A percentile compares a stretch with the other conserved stretches of the same genome.
phyloP scores from a whole-genome alignment of 225 moss, liverwort and hornwort species.

The Anthoceros angustus region DNA sequence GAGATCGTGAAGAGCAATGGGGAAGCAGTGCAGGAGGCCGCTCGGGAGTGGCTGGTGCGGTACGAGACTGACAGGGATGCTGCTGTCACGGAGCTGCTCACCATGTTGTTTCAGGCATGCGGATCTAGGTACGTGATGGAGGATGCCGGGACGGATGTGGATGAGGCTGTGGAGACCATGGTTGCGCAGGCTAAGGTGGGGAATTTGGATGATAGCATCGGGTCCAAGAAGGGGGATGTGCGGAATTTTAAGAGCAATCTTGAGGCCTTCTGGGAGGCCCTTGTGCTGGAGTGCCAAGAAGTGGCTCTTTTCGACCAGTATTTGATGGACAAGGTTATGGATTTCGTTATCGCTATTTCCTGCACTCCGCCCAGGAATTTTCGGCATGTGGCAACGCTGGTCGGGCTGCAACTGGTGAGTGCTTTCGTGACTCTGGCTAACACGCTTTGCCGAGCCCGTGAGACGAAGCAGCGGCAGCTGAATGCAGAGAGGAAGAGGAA shows the following conservation, averaged over 20 bases:
- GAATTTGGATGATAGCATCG: conserved; percentile 63
- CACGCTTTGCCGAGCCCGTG: conserved; percentile 73
- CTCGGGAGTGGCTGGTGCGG: conserved; percentile 83
- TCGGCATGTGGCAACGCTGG: conserved; percentile 75
- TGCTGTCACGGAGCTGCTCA: conserved; percentile 65
- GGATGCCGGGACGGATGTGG: conserved; percentile 73
- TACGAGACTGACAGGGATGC: conserved; percentile 58
- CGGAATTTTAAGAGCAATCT: conserved; percentile 73
- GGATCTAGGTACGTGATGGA: conserved; percentile 61
- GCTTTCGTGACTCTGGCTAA: conserved; percentile 83
- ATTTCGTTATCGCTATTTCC: conserved; percentile 86
- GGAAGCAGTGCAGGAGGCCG: conserved; percentile 51
- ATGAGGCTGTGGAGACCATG: conserved; percentile 89
- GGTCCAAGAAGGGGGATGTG: conserved; percentile 71
- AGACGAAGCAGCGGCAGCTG: conserved; percentile 88
- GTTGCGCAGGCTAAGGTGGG: conserved; percentile 77
- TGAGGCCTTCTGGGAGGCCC: conserved; percentile 71
- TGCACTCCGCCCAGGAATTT: conserved; percentile 84
- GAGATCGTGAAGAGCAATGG: conserved; percentile 67
- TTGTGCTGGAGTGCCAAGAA: conserved; percentile 81
- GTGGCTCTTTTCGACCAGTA: conserved; percentile 90
- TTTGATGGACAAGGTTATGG: conserved; percentile 96
- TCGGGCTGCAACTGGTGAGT: conserved; percentile 86
- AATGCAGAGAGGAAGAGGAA: conserved; percentile 94
- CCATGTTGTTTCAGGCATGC: conserved; percentile 82